These are phyloP conservation scores for Ceratobasidium sp. DNA, from an alignment of 1,284 basidiomycete genomes.

Conservation along the genomic window DNA sequence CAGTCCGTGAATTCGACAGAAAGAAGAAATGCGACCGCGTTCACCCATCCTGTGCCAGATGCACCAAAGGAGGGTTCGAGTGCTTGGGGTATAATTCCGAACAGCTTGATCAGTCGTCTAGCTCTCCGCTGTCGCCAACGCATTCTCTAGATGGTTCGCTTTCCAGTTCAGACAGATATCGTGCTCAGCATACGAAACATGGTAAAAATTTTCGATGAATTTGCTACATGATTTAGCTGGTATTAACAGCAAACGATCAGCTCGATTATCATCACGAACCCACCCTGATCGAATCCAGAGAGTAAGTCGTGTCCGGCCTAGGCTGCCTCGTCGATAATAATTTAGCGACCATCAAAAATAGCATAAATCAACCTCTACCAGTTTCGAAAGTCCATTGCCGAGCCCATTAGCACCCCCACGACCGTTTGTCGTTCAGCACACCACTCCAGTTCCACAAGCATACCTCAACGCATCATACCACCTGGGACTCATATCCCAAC, in stretches of 20 bases:
- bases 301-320: background rate
- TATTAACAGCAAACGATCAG: no score
- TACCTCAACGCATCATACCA: no score
- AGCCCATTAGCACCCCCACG: no score
- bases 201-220: background rate
- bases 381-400: background rate
- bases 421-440: no score
- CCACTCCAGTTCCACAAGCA: no score
- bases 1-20: background rate
- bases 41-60: background rate
- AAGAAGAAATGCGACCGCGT: slow-evolving; percentile 15
- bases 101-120: background rate
- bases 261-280: no score
- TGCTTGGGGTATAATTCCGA: slow-evolving; percentile 1
- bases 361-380: background rate
- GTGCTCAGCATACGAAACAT: background rate
- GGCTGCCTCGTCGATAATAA: background rate
- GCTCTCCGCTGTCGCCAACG: background rate
- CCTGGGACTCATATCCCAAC: no score
- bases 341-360: background rate
- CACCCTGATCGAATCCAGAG: background rate
- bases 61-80: background rate
- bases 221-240: no score
- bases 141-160: background rate
- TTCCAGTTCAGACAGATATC: background rate